These are phyloP conservation scores for Leucocoprinus leucothites DNA, from an alignment of 768 basidiomycete genomes.

Conservation along the genomic window DNA sequence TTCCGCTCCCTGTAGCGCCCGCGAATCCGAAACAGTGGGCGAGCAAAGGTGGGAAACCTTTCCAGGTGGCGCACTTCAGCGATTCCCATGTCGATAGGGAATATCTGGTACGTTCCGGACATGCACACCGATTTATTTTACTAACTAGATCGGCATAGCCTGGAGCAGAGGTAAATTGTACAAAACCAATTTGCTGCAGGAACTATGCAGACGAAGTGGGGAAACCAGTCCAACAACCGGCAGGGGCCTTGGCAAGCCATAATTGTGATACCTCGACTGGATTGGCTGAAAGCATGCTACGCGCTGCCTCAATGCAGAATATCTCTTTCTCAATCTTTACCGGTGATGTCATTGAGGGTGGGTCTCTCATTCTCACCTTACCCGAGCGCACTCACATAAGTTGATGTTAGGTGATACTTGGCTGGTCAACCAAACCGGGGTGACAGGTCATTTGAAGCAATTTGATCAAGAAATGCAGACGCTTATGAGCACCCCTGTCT, in stretches of 20 bases:
- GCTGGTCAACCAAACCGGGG: constrained; percentile 28
- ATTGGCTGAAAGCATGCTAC: constrained; percentile 49
- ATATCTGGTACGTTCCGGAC: constrained; percentile 38
- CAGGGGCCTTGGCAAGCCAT: constrained; percentile 44
- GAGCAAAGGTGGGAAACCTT: constrained; percentile 38
- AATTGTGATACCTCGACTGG: constrained; percentile 51
- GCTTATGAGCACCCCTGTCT: constrained; percentile 39
- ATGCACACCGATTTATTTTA: neutral
- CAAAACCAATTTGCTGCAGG: constrained; percentile 63
- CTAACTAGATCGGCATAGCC: constrained; percentile 25
- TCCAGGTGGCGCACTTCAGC: constrained; percentile 59
- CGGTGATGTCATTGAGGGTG: constrained; percentile 63
- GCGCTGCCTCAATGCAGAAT: constrained; percentile 33
- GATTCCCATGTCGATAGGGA: constrained; percentile 61
- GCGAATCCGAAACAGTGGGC: constrained; percentile 28
- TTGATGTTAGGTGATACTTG: neutral
- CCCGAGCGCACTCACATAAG: neutral
- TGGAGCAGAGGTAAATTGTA: constrained; percentile 54
- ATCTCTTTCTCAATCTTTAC: constrained; percentile 57
- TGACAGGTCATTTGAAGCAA: constrained; percentile 38
- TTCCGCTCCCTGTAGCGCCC: constrained; percentile 43
- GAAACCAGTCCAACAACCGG: constrained; percentile 34
- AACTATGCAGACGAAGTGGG: constrained; percentile 39
- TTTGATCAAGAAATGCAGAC: constrained; percentile 46
- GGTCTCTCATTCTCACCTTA: neutral